Conservation (phyloP, 495 filamentous ascomycete species). For the Xylaria scruposa region DNA sequence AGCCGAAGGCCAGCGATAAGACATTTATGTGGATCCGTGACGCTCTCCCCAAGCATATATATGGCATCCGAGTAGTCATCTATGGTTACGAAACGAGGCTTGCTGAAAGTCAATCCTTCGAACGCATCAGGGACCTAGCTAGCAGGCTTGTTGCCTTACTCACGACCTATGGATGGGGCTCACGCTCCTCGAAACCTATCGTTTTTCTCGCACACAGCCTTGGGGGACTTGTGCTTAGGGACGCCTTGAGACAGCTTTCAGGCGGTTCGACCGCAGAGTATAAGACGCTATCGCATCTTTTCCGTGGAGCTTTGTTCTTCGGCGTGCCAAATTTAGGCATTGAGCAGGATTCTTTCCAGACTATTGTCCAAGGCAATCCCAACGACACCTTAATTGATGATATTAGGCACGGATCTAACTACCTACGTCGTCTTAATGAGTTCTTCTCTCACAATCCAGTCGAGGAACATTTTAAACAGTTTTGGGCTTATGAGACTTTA, state of each 20-base stretch:
- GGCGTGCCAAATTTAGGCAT: constrained; percentile 44
- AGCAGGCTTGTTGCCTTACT: constrained; percentile 16
- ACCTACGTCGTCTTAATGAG: background rate
- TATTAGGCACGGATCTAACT: background rate
- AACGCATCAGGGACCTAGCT: constrained; percentile 25
- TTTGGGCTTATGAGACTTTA: constrained; percentile 31
- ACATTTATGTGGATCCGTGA: constrained; percentile 34
- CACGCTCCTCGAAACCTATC: constrained; percentile 19
- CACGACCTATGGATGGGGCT: constrained; percentile 9
- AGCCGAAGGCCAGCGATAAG: constrained; percentile 28
- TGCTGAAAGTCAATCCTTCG: constrained; percentile 17
- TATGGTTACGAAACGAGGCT: constrained; percentile 40
- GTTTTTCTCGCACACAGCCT: background rate
- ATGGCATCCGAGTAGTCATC: constrained; percentile 13
- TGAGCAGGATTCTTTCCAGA: constrained; percentile 28
- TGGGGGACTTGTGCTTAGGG: background rate
- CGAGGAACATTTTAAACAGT: background rate
- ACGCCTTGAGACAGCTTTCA: constrained; percentile 17
- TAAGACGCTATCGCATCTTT: constrained; percentile 21
- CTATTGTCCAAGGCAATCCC: constrained; percentile 35
- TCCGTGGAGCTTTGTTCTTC: constrained; percentile 43
- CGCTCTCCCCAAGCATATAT: constrained; percentile 9
- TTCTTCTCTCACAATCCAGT: background rate
- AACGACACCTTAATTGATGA: constrained; percentile 23
- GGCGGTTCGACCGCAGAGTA: constrained; percentile 4